Conservation (phyloP, 2,329 filamentous ascomycete genomes). For the Diaporthe velutina region DNA sequence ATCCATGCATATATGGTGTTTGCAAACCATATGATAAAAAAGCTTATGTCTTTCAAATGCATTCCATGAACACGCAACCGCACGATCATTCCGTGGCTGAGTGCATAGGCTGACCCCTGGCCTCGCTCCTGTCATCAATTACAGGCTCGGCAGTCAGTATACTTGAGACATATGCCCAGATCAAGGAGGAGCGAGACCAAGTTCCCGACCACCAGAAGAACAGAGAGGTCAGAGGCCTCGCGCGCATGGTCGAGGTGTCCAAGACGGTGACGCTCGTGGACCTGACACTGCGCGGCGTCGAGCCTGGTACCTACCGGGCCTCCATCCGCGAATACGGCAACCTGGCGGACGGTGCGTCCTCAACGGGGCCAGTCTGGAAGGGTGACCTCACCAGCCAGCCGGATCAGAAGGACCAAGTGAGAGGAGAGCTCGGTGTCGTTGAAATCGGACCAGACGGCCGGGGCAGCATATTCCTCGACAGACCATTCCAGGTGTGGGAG, state of each 20-base stretch:
- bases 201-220: constrained; percentile 49
- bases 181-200: constrained; percentile 50
- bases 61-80: background rate
- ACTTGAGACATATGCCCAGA: constrained; percentile 83
- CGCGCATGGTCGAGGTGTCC: constrained; percentile 92
- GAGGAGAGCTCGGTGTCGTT: constrained; percentile 80
- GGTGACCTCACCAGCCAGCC: constrained; percentile 51
- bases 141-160: constrained; percentile 91
- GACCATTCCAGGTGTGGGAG: constrained; percentile 91
- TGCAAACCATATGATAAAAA: constrained; percentile 2
- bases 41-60: constrained; percentile 14
- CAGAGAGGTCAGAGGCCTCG: constrained; percentile 83
- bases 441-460: constrained; percentile 81
- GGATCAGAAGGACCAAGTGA: constrained; percentile 60
- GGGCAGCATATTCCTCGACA: constrained; percentile 85
- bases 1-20: constrained; percentile 14
- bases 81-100: background rate
- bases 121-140: constrained; percentile 23
- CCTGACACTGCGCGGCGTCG: constrained; percentile 85
- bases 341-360: constrained; percentile 85
- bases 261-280: constrained; percentile 86
- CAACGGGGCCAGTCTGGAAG: constrained; percentile 87
- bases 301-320: constrained; percentile 84
- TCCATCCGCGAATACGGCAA: constrained; percentile 89
- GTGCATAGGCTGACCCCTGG: constrained; percentile 12